These are phyloP conservation scores for Pleurotus pulmonarius DNA, from an alignment of 768 basidiomycete genomes.

Conservation along the genomic window DNA sequence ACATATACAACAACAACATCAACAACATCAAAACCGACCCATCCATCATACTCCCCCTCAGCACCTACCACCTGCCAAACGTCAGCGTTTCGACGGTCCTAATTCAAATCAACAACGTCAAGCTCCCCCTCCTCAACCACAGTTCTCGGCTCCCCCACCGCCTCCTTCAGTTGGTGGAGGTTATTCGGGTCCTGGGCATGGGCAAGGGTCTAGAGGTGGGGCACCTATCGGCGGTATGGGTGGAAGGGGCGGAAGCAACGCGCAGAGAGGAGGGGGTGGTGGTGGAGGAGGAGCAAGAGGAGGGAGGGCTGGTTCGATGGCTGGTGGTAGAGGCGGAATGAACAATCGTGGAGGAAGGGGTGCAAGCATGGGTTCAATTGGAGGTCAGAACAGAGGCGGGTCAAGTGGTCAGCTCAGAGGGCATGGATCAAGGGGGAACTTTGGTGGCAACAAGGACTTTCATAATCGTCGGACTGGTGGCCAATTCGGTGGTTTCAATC, in stretches of 20 bases:
- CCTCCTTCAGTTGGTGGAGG: slow-evolving; percentile 38
- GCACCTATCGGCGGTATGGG: slow-evolving; percentile 44
- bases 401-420: slow-evolving; percentile 49
- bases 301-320: slow-evolving; percentile 28
- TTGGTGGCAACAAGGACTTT: slow-evolving; percentile 57
- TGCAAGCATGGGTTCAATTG: slow-evolving; percentile 23
- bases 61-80: slow-evolving; percentile 88
- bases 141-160: slow-evolving; percentile 58
- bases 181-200: slow-evolving; percentile 29
- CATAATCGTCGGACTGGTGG: slow-evolving; percentile 65
- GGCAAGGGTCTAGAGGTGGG: slow-evolving; percentile 41
- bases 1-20: slow-evolving; percentile 42
- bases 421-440: slow-evolving; percentile 64
- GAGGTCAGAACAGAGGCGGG: slow-evolving; percentile 39
- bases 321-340: slow-evolving; percentile 28
- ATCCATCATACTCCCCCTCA: slow-evolving; percentile 67
- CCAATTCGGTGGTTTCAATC: slow-evolving; percentile 47
- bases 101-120: slow-evolving; percentile 48
- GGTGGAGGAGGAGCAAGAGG: slow-evolving; percentile 30
- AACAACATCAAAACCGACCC: slow-evolving; percentile 47
- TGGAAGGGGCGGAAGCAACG: slow-evolving; percentile 25
- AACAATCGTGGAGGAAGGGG: slow-evolving; percentile 34
- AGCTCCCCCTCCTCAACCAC: slow-evolving; percentile 58
- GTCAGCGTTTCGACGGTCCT: slow-evolving; percentile 85
- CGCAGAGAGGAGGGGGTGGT: slow-evolving; percentile 34